phyloP scores from a whole-genome alignment of 2,329 filamentous ascomycete species.

The Diaporthe citrichinensis region DNA sequence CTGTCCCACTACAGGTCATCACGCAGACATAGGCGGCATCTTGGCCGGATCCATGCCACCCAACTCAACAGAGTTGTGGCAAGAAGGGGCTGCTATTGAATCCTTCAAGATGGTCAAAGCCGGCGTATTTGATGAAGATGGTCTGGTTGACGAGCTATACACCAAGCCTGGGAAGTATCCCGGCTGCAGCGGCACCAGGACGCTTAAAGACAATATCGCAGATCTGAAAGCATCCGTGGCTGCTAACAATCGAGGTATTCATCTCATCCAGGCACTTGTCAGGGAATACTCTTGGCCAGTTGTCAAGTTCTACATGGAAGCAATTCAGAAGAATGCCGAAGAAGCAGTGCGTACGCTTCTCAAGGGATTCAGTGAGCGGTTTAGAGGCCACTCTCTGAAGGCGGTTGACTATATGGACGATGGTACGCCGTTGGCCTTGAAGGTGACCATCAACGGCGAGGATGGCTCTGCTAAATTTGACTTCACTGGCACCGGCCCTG shows the following conservation, averaged over 20 bases:
- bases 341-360: conserved; percentile 78
- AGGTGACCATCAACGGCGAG: conserved; percentile 79
- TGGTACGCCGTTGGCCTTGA: conserved; percentile 65
- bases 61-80: conserved; percentile 46
- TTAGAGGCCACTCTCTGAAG: conserved; percentile 75
- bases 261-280: conserved; percentile 78
- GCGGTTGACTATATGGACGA: conserved; percentile 87
- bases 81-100: conserved; percentile 41
- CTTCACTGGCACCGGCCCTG: conserved; percentile 77
- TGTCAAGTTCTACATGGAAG: conserved; percentile 83
- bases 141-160: conserved; percentile 77
- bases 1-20: conserved; percentile 50
- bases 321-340: conserved; percentile 83
- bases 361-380: conserved; percentile 75
- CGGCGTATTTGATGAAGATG: conserved; percentile 69
- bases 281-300: conserved; percentile 80
- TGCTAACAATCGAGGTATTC: conserved; percentile 84
- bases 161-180: conserved; percentile 77
- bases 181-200: conserved; percentile 81
- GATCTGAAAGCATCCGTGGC: conserved; percentile 86
- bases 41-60: conserved; percentile 66
- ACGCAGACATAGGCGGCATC: conserved; percentile 64
- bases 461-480: conserved; percentile 82
- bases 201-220: conserved; percentile 83
- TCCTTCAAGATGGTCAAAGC: conserved; percentile 40